Conservation (phyloP, 805 yeast genomes). For the Deakozyma indianensis region DNA sequence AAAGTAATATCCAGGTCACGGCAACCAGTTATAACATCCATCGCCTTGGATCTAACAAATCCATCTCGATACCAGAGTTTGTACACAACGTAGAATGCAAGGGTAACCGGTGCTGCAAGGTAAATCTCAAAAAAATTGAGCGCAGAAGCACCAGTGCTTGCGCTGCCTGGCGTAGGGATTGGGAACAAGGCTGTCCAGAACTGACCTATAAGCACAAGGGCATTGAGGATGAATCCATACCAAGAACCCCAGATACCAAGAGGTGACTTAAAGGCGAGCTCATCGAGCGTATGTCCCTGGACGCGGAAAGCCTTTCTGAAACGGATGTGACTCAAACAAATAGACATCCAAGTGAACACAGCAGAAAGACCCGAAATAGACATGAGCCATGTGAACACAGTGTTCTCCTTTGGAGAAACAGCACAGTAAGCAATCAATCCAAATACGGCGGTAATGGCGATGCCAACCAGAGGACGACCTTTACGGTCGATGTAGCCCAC, state of each 20-base stretch:
- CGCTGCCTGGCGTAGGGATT: slow-evolving; percentile 26
- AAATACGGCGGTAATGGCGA: slow-evolving; percentile 33
- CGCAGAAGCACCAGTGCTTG: slow-evolving; percentile 31
- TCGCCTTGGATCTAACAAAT: slow-evolving; percentile 31
- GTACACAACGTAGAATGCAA: slow-evolving; percentile 43
- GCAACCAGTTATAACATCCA: slow-evolving; percentile 53
- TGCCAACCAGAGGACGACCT: slow-evolving; percentile 54
- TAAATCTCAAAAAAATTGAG: slow-evolving; percentile 48
- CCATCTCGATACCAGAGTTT: slow-evolving; percentile 32
- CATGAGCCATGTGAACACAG: slow-evolving; percentile 49
- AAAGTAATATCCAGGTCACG: slow-evolving; percentile 44
- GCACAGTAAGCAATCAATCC: slow-evolving; percentile 47
- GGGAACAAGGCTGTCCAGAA: slow-evolving; percentile 69
- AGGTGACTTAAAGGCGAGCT: slow-evolving; percentile 47
- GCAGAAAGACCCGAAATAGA: slow-evolving; percentile 52
- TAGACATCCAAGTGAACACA: slow-evolving; percentile 49
- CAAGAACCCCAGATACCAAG: slow-evolving; percentile 50
- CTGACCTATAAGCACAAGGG: slow-evolving; percentile 48
- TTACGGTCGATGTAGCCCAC: slow-evolving; percentile 48
- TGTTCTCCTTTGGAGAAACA: slow-evolving; percentile 36
- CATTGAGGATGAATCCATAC: slow-evolving; percentile 39
- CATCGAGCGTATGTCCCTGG: slow-evolving; percentile 50
- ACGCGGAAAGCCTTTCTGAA: slow-evolving; percentile 46
- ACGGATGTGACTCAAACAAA: slow-evolving; percentile 45
- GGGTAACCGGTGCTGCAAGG: slow-evolving; percentile 47